Conservation (phyloP, 139 green algal species). For the Yamagishiella unicocca region DNA sequence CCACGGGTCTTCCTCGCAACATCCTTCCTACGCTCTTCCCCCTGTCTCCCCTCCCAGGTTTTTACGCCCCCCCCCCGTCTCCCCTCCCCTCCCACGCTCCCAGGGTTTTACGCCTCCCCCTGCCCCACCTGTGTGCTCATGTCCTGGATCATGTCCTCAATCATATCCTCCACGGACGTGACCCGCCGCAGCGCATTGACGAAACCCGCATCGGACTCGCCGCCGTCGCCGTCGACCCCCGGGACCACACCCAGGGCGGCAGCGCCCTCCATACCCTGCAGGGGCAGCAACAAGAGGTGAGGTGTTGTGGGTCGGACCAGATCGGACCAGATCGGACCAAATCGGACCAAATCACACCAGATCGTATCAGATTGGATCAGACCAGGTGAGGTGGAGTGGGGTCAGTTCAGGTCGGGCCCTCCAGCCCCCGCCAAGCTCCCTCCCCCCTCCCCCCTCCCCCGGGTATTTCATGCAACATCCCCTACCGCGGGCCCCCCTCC, state of each 20-base stretch:
- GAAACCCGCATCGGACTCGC: not conserved
- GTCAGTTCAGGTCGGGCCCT: too few species aligned
- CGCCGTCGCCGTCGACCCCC: not conserved
- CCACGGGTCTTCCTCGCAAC: too few species aligned
- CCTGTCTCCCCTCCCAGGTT: not conserved
- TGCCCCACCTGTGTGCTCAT: conserved; percentile 12
- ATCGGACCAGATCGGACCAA: too few species aligned
- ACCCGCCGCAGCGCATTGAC: not conserved
- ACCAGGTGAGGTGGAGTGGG: not conserved
- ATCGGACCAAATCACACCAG: too few species aligned
- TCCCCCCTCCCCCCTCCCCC: not conserved
- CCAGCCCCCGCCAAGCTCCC: too few species aligned
- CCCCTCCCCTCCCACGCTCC: not conserved
- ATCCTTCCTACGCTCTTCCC: too few species aligned
- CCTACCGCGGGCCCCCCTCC: too few species aligned
- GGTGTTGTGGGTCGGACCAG: too few species aligned
- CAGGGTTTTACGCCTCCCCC: not conserved
- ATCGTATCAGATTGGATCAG: too few species aligned
- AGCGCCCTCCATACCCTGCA: not conserved
- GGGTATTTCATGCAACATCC: too few species aligned
- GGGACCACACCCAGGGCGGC: not conserved
- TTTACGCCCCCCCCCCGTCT: not conserved
- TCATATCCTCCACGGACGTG: conserved; percentile 14
- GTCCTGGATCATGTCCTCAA: conserved; percentile 23
- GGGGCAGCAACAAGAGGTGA: not conserved